phyloP scores from a whole-genome alignment of 352 stramenopile genomes.

The Proteromonas lacertae region DNA sequence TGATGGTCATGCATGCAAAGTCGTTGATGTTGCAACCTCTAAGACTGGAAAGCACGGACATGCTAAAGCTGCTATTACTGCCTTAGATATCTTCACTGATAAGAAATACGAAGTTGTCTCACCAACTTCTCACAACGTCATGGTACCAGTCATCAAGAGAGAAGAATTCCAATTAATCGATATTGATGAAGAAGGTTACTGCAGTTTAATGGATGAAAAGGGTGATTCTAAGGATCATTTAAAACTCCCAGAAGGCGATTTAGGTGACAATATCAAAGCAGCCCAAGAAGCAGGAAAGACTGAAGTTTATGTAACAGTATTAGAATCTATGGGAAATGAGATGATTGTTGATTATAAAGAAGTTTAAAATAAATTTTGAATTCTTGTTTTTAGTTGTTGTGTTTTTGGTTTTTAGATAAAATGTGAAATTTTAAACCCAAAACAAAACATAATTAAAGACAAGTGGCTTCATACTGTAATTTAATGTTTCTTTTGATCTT shows the following conservation, averaged over 20 bases:
- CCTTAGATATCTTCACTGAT: slow-evolving; percentile 96
- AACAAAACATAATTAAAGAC: no score
- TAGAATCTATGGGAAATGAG: slow-evolving; percentile 81
- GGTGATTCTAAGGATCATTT: slow-evolving; percentile 87
- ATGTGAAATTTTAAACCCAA: no score
- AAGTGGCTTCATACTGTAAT: no score
- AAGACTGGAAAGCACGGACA: slow-evolving; percentile 99
- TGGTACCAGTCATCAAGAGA: slow-evolving; percentile 76
- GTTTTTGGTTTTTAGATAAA: no score
- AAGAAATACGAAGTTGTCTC: slow-evolving; percentile 99
- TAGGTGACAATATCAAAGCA: slow-evolving; percentile 75
- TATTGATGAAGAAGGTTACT: slow-evolving; percentile 85
- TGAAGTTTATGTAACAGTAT: slow-evolving; percentile 59
- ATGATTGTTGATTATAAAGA: slow-evolving; percentile 87
- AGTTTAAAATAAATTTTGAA: slow-evolving; percentile 19
- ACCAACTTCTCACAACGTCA: slow-evolving; percentile 87
- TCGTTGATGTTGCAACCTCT: slow-evolving; percentile 82
- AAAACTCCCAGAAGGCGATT: slow-evolving; percentile 68
- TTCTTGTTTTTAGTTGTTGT: no score
- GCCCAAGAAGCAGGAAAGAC: slow-evolving; percentile 79
- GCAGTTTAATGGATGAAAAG: slow-evolving; percentile 83
- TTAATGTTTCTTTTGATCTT: no score
- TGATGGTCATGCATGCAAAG: slow-evolving; percentile 5
- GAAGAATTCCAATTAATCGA: slow-evolving; percentile 88
- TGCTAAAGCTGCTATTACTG: slow-evolving; percentile 97